Conservation (phyloP, 129 eudicot species). For the Apium graveolens region DNA sequence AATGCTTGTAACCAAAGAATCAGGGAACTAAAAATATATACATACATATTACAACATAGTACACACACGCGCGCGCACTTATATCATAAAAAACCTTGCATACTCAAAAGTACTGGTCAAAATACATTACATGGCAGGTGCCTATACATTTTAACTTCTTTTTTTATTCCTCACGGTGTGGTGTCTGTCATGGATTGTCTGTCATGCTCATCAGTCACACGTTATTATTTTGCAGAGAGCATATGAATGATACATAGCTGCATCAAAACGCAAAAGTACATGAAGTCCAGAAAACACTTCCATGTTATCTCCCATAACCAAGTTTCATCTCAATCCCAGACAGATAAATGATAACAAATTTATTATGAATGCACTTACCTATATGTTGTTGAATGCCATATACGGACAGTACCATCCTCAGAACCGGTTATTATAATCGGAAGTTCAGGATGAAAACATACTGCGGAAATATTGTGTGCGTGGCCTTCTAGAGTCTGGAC, state of each 20-base stretch:
- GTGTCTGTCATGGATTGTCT: background rate
- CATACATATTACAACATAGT: background rate
- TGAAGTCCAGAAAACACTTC: background rate
- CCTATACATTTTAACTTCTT: background rate
- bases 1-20: background rate
- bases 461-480: constrained; percentile 69
- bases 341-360: background rate
- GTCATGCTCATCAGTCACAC: background rate
- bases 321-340: background rate
- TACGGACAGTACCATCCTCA: constrained; percentile 50
- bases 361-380: constrained; percentile 11
- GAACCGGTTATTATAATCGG: constrained; percentile 79
- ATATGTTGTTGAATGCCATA: constrained; percentile 51
- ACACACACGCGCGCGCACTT: no score
- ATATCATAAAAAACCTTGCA: background rate
- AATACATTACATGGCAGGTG: background rate
- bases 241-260: background rate
- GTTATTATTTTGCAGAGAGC: background rate
- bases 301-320: background rate
- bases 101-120: background rate
- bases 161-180: background rate
- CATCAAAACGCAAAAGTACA: background rate
- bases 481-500: constrained; percentile 80
- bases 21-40: background rate
- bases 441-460: constrained; percentile 63